Base-by-base conservation (phyloP, 78 protist genomes). In the Blattamonas nauphoetae region DNA sequence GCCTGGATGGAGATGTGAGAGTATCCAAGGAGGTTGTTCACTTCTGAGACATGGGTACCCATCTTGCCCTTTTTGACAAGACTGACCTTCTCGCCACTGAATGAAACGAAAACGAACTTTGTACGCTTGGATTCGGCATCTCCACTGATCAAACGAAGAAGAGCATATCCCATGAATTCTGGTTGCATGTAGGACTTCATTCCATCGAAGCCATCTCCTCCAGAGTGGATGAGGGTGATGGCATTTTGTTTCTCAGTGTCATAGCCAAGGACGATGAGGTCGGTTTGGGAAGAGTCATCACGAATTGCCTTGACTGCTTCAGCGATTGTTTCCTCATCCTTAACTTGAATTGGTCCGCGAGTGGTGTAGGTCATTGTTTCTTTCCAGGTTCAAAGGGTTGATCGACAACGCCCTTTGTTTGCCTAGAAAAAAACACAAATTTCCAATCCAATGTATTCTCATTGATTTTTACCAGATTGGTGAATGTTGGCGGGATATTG, bases 51-150 rank as follows among this genome's bases (percentile, higher is more conserved):
- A 71, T 88, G 90, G 78, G 80, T 42, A n/a, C 45, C 1, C 78
- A 88, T 84, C 1, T 84, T 81, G 1, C 63, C 90, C 3, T 42
- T 29, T 32, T 1, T 33, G 85, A 80, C 80, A 46, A 41, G 85
- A 79, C 81, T 45, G 42, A 45, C 85, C 44, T 42, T 2, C 32
- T 88, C 86, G n/a, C 90, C 90, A n/a, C 38, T 77, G 45, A 2
- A 88, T 6, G 86, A 78, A 41, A 88, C 35, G 86, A 41, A 1
- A 11, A 88, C 85, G 78, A 88, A 88, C 86, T 88, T 88, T 41
- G 42, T 21, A 38, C 90, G 85, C 55, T 43, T 1, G 71, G 86
- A 80, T 44, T 88, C 86, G 1, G 41, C 78, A 42, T 88, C 90
- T 3, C 90, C 90, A 55, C 36, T 45, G 45, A 36, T 2, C 82